Evolutionary conservation across 805 yeast genomes (phyloP).

Genomic region (Candida gorgasii): DNA sequence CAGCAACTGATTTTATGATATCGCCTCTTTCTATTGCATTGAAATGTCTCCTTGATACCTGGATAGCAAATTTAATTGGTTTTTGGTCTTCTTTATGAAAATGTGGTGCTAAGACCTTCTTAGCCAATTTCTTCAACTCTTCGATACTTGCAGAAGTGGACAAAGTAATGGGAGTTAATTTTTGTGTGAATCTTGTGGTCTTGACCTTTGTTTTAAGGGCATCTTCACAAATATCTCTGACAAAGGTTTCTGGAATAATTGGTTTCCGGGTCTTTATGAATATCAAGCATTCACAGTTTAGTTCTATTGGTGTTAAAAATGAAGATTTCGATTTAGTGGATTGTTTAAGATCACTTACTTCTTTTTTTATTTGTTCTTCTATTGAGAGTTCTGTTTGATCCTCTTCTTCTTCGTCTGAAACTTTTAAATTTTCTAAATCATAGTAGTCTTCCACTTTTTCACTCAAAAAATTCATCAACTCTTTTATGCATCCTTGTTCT

Average conservation of each 20-base stretch:
- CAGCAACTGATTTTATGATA: slow-evolving; percentile 73
- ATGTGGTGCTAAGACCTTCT: slow-evolving; percentile 62
- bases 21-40: slow-evolving; percentile 68
- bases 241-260: slow-evolving; percentile 73
- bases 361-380: slow-evolving; percentile 75
- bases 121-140: slow-evolving; percentile 62
- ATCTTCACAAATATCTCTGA: slow-evolving; percentile 62
- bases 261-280: slow-evolving; percentile 83
- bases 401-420: slow-evolving; percentile 31
- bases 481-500: slow-evolving; percentile 77
- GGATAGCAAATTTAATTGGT: slow-evolving; percentile 69
- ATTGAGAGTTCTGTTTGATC: slow-evolving; percentile 48
- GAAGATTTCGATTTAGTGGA: slow-evolving; percentile 42
- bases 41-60: slow-evolving; percentile 77
- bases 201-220: slow-evolving; percentile 51
- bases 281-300: slow-evolving; percentile 80
- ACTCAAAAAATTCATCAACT: slow-evolving; percentile 57
- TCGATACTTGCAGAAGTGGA: slow-evolving; percentile 73
- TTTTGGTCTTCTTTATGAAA: slow-evolving; percentile 53
- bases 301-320: slow-evolving; percentile 56
- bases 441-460: slow-evolving; percentile 40
- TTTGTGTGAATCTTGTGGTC: slow-evolving; percentile 71
- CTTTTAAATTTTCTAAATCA: slow-evolving; percentile 23
- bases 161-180: slow-evolving; percentile 74
- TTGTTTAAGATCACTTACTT: slow-evolving; percentile 61